phyloP scores from a whole-genome alignment of 352 stramenopile species.

The Globisporangium cylindrosporum region DNA sequence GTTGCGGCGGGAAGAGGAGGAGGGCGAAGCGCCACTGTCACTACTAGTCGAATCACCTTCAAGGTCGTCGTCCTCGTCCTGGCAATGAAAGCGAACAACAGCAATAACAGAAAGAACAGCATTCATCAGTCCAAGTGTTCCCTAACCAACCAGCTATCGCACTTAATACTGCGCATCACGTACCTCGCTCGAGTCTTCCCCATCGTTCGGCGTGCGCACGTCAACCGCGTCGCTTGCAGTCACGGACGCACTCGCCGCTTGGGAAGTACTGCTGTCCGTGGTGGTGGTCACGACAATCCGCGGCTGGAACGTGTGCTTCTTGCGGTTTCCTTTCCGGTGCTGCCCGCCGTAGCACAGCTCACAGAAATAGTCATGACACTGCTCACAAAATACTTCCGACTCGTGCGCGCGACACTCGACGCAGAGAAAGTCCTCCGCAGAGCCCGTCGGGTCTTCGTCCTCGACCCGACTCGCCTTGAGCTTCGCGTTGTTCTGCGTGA shows the following conservation, averaged over 20 bases:
- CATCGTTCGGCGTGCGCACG: conserved; percentile 19
- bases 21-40: conserved; percentile 27
- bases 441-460: conserved; percentile 16
- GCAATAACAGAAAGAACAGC: not conserved
- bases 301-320: conserved; percentile 76
- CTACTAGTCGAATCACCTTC: conserved; percentile 43
- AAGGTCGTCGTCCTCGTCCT: conserved; percentile 27
- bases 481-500: conserved; percentile 25
- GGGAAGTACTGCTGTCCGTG: not conserved
- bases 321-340: conserved; percentile 82
- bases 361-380: conserved; percentile 89
- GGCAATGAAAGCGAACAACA: not conserved
- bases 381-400: conserved; percentile 80
- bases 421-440: conserved; percentile 48
- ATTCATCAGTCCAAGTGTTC: not conserved
- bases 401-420: conserved; percentile 70
- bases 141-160: not conserved
- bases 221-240: not conserved
- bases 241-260: not conserved
- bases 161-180: not conserved
- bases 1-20: conserved; percentile 25
- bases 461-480: conserved; percentile 17
- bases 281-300: conserved; percentile 26
- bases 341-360: conserved; percentile 80
- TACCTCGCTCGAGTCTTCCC: conserved; percentile 19